These are phyloP conservation scores for Tricholoma sp. DNA, from an alignment of 768 basidiomycete species.

Conservation along the genomic window DNA sequence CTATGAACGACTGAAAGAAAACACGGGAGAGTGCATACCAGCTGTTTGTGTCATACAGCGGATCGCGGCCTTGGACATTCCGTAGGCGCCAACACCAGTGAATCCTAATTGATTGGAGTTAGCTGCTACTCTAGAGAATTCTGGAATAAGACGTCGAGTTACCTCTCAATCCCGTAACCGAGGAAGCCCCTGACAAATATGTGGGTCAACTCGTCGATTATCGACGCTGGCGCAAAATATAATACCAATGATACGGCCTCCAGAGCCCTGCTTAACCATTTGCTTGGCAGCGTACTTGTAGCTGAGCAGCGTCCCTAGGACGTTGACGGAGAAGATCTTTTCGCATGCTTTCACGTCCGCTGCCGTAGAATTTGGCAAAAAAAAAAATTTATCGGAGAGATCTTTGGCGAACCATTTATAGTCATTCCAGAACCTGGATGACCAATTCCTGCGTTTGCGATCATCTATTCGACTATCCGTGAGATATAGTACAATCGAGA, in stretches of 20 bases:
- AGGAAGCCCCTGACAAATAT: constrained; percentile 2
- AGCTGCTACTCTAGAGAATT: neutral
- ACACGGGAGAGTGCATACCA: neutral
- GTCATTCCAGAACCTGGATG: constrained; percentile 16
- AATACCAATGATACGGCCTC: constrained; percentile 9
- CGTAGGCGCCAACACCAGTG: constrained; percentile 31
- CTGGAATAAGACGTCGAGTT: neutral
- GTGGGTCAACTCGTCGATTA: neutral
- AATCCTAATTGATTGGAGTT: neutral
- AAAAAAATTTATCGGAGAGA: neutral
- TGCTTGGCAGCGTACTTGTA: constrained; percentile 7
- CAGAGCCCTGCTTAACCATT: constrained; percentile 10
- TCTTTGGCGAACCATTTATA: neutral
- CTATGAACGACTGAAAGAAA: too few species aligned
- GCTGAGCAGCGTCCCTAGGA: constrained; percentile 4
- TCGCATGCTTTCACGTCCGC: constrained; percentile 3
- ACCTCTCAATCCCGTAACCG: constrained; percentile 1
- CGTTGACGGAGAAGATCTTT: constrained; percentile 1
- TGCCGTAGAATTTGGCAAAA: neutral
- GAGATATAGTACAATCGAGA: too few species aligned
- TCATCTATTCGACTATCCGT: constrained; percentile 24
- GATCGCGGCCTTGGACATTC: constrained; percentile 33
- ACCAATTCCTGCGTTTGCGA: constrained; percentile 40
- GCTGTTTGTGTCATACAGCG: constrained; percentile 4
- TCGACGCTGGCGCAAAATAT: neutral